phyloP scores from a whole-genome alignment of 2,329 filamentous ascomycete species.

The Nemania bipapillata region DNA sequence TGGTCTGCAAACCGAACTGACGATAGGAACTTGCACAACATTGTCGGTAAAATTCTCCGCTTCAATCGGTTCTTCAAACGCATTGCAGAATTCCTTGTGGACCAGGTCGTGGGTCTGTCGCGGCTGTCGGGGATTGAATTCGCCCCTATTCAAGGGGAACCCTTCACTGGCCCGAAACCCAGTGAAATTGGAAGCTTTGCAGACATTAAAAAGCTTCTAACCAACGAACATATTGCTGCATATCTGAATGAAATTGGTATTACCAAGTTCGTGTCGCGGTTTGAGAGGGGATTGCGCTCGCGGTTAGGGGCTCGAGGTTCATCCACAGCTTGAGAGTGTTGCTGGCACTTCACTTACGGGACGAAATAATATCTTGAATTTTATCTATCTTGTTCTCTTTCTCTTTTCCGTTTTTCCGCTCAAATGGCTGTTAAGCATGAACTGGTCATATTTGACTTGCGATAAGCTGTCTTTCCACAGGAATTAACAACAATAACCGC shows the following conservation, averaged over 20 bases:
- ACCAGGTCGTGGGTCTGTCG: not conserved
- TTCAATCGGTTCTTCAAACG: not conserved
- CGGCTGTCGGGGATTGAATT: not conserved
- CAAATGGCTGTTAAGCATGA: not conserved
- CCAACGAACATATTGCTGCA: not conserved
- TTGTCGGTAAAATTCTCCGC: constrained; percentile 6
- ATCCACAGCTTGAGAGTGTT: not conserved
- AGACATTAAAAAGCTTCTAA: not conserved
- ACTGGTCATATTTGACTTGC: not conserved
- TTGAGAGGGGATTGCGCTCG: not conserved
- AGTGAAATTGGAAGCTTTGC: not conserved
- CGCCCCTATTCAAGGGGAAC: constrained; percentile 7
- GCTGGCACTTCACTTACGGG: not conserved
- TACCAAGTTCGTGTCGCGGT: not conserved
- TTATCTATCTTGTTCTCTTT: not conserved
- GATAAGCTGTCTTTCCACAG: too few species aligned
- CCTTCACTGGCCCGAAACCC: not conserved
- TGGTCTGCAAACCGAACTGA: not conserved
- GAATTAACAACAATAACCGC: too few species aligned
- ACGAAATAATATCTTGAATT: not conserved
- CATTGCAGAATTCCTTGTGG: not conserved
- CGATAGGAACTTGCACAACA: constrained; percentile 24
- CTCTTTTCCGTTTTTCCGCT: not conserved
- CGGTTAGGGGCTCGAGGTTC: not conserved
- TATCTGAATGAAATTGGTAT: constrained; percentile 3